These are phyloP conservation scores for Colletotrichum gigasporum DNA, from an alignment of 2,329 filamentous ascomycete genomes.

Conservation along the genomic window DNA sequence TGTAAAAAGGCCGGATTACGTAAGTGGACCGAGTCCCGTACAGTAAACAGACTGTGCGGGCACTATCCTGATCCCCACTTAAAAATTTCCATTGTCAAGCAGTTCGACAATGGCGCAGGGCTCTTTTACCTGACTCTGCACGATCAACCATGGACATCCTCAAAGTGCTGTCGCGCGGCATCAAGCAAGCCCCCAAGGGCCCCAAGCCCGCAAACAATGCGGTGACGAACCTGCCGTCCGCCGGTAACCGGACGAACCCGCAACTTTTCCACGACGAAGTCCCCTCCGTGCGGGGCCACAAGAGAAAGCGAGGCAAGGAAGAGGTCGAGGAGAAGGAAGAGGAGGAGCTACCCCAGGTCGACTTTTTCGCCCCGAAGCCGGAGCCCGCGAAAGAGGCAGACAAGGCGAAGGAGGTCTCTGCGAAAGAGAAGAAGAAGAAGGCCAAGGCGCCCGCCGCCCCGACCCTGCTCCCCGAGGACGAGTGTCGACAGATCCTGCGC, in stretches of 20 bases:
- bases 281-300: conserved; percentile 53
- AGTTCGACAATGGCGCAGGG: background rate
- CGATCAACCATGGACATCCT: conserved; percentile 72
- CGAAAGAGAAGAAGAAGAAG: conserved; percentile 36
- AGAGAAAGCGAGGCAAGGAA: conserved; percentile 61
- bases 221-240: conserved; percentile 66
- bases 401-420: conserved; percentile 34
- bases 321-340: conserved; percentile 41
- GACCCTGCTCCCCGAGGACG: conserved; percentile 68
- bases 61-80: conserved; percentile 16
- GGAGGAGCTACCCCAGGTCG: conserved; percentile 56
- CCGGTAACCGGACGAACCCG: conserved; percentile 70
- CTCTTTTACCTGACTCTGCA: background rate
- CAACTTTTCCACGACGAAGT: conserved; percentile 74
- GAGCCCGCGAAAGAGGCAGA: conserved; percentile 33
- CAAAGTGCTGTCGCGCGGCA: conserved; percentile 76
- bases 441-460: conserved; percentile 37
- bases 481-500: conserved; percentile 78
- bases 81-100: conserved; percentile 28
- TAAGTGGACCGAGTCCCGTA: background rate
- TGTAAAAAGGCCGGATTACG: background rate
- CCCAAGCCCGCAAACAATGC: conserved; percentile 41
- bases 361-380: conserved; percentile 67
- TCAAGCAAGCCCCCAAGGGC: conserved; percentile 62
- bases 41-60: conserved; percentile 1